A percentile compares a stretch with the other conserved stretches of the same genome.
Evolutionary conservation across 1,284 basidiomycete genomes (phyloP).

Genomic region (Papiliotrema laurentii): DNA sequence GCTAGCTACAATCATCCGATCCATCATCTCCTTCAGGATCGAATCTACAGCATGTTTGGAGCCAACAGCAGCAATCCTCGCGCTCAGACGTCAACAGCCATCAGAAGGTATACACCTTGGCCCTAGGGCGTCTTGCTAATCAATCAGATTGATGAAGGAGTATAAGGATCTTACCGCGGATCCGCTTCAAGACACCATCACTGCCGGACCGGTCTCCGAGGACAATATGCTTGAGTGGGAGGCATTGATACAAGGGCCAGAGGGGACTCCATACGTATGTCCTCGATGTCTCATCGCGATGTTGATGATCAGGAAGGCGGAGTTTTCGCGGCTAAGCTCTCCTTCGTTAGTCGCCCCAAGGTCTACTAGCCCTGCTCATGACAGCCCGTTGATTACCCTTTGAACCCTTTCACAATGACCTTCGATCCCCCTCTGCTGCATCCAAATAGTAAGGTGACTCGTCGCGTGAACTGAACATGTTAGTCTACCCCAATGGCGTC

Average conservation of each 20-base stretch:
- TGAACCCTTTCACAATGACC: conserved; percentile 97
- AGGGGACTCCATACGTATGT: conserved; percentile 92
- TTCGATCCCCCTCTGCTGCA: conserved; percentile 97
- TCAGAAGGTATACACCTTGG: conserved; percentile 37
- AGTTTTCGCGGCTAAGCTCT: conserved; percentile 86
- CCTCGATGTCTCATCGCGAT: neutral
- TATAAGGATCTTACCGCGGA: conserved; percentile 76
- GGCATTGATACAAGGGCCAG: conserved; percentile 90
- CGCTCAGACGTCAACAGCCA: conserved; percentile 44
- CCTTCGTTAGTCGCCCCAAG: conserved; percentile 64
- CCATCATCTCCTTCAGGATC: neutral
- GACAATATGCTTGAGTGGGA: conserved; percentile 98
- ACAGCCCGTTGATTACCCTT: conserved; percentile 84
- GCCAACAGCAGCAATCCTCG: conserved; percentile 23
- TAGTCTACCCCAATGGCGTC: conserved; percentile 81
- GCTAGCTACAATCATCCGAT: neutral
- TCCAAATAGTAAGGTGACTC: conserved; percentile 76
- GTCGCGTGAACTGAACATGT: neutral
- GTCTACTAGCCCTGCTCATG: conserved; percentile 3
- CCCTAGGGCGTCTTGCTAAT: no score
- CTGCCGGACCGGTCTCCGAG: conserved; percentile 82
- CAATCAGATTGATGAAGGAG: conserved; percentile 76
- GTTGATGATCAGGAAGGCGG: conserved; percentile 73
- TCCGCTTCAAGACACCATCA: conserved; percentile 68
- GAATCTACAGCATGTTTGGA: conserved; percentile 29